These are phyloP conservation scores for Babesia bovis DNA, from an alignment of 169 alveolate genomes.

Conservation along the genomic window DNA sequence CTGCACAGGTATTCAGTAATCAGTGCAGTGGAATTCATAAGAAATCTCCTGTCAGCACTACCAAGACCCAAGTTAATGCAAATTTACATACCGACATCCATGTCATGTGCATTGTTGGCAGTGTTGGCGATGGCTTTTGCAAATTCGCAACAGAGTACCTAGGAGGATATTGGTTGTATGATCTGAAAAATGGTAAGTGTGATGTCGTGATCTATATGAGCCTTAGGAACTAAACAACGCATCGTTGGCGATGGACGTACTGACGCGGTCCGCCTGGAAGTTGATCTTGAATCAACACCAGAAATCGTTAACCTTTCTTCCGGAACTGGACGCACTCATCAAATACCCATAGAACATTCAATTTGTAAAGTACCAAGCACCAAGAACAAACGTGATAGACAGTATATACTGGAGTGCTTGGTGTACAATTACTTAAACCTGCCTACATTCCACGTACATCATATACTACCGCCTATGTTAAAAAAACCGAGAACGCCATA, in stretches of 20 bases:
- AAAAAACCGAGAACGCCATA: conserved; percentile 25
- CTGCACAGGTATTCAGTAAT: too few relatives aligned
- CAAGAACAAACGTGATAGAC: conserved; percentile 30
- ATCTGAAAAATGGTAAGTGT: conserved; percentile 21
- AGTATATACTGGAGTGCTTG: conserved; percentile 31
- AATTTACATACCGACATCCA: too few relatives aligned
- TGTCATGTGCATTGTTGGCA: conserved; percentile 25
- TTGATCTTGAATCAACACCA: conserved; percentile 32
- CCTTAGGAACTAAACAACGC: conserved; percentile 49
- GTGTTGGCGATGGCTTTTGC: conserved; percentile 31
- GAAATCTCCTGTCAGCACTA: too few relatives aligned
- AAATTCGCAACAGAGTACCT: conserved; percentile 34
- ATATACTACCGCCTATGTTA: conserved; percentile 24
- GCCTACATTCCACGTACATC: conserved; percentile 41
- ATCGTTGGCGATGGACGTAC: conserved; percentile 48
- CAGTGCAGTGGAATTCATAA: too few relatives aligned
- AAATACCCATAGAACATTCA: conserved; percentile 42
- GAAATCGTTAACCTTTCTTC: conserved; percentile 4
- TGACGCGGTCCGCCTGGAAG: conserved; percentile 60
- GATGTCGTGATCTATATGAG: neutral
- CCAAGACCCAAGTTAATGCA: too few relatives aligned
- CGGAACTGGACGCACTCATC: neutral
- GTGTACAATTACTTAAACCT: conserved; percentile 42
- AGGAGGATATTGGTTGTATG: conserved; percentile 49
- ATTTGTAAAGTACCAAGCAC: conserved; percentile 47